Evolutionary conservation across 1,284 basidiomycete species (phyloP), one percentile per base, ranked within the genome.

Genomic region (Ganoderma lingzhi): DNA sequence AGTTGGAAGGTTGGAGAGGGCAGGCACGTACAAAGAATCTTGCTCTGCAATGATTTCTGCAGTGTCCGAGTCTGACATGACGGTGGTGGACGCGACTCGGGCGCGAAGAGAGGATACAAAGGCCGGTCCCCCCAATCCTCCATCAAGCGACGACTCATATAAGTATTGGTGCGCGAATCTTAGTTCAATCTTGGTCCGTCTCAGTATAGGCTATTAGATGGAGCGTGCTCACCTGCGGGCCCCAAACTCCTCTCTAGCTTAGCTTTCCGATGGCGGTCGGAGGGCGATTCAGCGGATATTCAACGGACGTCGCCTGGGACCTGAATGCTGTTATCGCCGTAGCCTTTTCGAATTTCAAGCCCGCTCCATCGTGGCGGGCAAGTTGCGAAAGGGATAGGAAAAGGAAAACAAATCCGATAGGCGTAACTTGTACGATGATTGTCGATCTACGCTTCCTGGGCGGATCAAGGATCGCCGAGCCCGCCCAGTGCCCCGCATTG

Each of bases 21-120:
- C 23, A 23, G 39, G 28, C 12, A 44, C 63, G 15, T 59, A 60
- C 64, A 51, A 44, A 2, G 64, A 65, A 15, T 65, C 44, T 6
- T 65, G 44, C 35, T 65, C 39, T 6, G 64, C 64, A 30, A 60
- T 60, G 44, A 65, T 44, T 17, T 65, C 64, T 19, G 53, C 53
- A 35, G 44, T 42, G 23, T 41, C 63, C 17, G 63, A 14, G 39
- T 8, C n/a, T 19, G 51, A 64, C 63, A 64, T 64, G 63, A 9
- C 8, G 12, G 23, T 5, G 19, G 53, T 1, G 8, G 14, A n/a
- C 1, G 48, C 45, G 45, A 12, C n/a, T 48, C n/a, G 45, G 45
- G 6, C 23, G n/a, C 45, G 9, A 51, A 28, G 48, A 28, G 48
- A 28, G 45, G 45, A 23, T 8, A 10, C 45, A 19, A n/a, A 28